Base-by-base conservation (phyloP, 2,329 filamentous ascomycete species). In the Colletotrichum limetticola region DNA sequence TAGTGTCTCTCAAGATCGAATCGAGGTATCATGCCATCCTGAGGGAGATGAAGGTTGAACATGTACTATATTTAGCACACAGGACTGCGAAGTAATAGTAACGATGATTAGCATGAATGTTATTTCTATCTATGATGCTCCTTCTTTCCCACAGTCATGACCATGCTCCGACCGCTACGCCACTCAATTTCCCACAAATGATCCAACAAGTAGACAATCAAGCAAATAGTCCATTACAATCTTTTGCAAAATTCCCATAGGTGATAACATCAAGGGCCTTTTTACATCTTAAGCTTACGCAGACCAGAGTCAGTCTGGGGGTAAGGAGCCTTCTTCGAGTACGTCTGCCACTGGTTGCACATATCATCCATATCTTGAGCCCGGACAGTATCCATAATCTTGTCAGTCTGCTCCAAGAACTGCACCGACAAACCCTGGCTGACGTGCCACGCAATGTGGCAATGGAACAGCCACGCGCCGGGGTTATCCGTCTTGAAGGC, bases 401-500 rank as follows among this genome's bases (percentile, higher is more conserved):
- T 75, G n/a, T 49, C 24, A 24, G 65, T 35, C 26, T 78, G 77
- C 77, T 81, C 89, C 32, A 90, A 76, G 77, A 90, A 88, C 77
- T 90, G 87, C 28, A 89, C 78, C 4, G 83, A 85, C 8, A 90
- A 80, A n/a, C 86, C 87, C 67, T 84, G 82, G 65, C 78, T 79
- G 32, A 86, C 80, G 75, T 89, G 87, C 86, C 83, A 87, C 12
- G 84, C 84, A 72, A 87, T 86, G 76, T 87, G 85, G 78, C 85
- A 86, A 74, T 86, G 85, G 78, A 86, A 79, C 24, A 86, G 75
- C 84, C 85, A 86, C 30, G 81, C 77, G 53, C 87, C 87, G 0
- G 87, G 87, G 74, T 89, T 89, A 75, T 89, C 84, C 0, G 85
- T 81, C 59, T 80, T 76, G 78, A 87, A 89, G 1, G 84, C 86